Base-by-base conservation (phyloP, 768 basidiomycete species). In the Ephemerocybe angulata region DNA sequence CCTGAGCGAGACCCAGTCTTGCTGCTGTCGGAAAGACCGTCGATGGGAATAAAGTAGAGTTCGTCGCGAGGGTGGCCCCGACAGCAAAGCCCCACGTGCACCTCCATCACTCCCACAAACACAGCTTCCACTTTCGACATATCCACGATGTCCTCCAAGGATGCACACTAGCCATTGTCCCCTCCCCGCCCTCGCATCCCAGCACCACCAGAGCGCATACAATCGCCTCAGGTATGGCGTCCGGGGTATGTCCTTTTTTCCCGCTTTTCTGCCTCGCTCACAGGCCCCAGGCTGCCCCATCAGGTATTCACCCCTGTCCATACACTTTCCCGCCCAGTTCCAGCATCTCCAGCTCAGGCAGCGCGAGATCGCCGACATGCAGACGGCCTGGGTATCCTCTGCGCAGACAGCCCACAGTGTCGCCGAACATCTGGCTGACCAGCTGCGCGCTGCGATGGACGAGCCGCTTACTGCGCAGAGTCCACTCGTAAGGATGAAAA, bases 191-290 rank as follows among this genome's bases (percentile, higher is more conserved):
- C 71, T 91, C 17, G 87, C 87, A 2, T 89, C 87, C 5, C 88
- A 90, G 60, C 86, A 90, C 68, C 89, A 90, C 60, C 51, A 63
- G 53, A 87, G 85, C 70, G 82, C 86, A 42, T 90, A 91, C 66
- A 87, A 80, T 61, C 77, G 80, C 52, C 67, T 83, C 24, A 89
- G 90, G 67, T 85, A 82, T 55, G 90, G 88, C 4, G 57, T 63
- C 25, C 57, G 68, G 51, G 76, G 76, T 74, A 46, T 17, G 51
- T 58, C 31, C 31, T 44, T 50, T 41, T 21, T 31, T 52, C 50
- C 50, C 48, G 17, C 44, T 46, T 17, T 42, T n/a, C 44, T 65
- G 15, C 41, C 8, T 4, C 47, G n/a, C 15, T 19, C 22, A 19
- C 41, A 10, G 10, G 21, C 10, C 17, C 17, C 49, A 84, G 88